Base-by-base conservation (phyloP, 2,329 filamentous ascomycete species). In the Xylariales sp. region DNA sequence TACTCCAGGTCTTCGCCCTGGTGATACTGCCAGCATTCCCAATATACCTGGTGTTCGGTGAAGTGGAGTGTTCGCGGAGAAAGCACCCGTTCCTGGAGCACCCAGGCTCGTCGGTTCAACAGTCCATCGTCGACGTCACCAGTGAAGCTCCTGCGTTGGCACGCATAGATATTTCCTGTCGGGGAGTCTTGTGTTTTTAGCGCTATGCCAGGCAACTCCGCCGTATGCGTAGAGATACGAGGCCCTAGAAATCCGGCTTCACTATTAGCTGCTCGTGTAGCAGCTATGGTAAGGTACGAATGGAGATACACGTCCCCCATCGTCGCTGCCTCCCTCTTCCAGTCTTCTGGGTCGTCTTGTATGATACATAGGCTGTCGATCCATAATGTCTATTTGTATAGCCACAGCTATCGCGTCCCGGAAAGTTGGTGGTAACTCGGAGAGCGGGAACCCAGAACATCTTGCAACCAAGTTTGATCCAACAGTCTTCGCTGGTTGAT, bases 311-410 rank as follows among this genome's bases (percentile, higher is more conserved):
- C 36, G 9, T 50, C 50, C 34, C 50, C 45, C 57, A 62, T 66
- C 8, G n/a, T 50, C 32, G 58, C 45, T 2, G 64, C 45, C 23
- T 57, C 56, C 14, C 45, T 55, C 43, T 41, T 43, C 60, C 60
- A 64, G 65, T 60, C 65, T 0, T 67, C 54, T 8, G 34, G 41
- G 43, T 55, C 60, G 30, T 67, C 65, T 23, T 64, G 61, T n/a
- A 64, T 30, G 28, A 67, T 67, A 23, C 61, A 61, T 10, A 64
- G 32, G 18, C 59, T 60, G 16, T 60, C 61, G 34, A 61, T 64
- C 65, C 61, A 67, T 7, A 67, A 64, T 54, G 10, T 8, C 32
- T 14, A 63, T 49, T 18, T 58, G 18, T 10, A 9, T 12, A 16
- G 64, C 59, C n/a, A 67, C 48, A 5, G 39, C 36, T 58, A 67